These are phyloP conservation scores for Panus rudis DNA, from an alignment of 768 basidiomycete genomes.

Conservation along the genomic window DNA sequence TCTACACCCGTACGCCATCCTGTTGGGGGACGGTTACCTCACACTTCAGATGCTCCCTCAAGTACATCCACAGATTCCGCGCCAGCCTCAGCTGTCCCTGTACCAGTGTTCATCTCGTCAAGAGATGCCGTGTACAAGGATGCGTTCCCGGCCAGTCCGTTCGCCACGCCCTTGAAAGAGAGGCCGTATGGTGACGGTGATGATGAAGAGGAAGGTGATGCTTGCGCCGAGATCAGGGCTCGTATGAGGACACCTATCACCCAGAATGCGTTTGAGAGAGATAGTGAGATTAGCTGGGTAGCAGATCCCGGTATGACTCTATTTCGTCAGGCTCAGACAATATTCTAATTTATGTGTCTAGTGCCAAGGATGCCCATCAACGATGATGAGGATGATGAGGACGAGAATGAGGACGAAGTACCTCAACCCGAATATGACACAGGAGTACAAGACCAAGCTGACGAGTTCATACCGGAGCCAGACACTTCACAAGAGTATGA, in stretches of 20 bases:
- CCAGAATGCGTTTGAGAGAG: conserved; percentile 17
- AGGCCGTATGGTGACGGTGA: conserved; percentile 54
- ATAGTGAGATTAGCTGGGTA: conserved; percentile 68
- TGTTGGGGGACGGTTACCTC: conserved; percentile 31
- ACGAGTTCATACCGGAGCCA: neutral
- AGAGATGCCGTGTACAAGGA: conserved; percentile 47
- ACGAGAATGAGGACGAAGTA: conserved; percentile 47
- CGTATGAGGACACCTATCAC: conserved; percentile 18
- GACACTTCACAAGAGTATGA: neutral
- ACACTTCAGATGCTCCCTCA: conserved; percentile 48
- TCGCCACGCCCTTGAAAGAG: conserved; percentile 65
- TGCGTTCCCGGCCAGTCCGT: conserved; percentile 60
- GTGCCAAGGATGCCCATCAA: conserved; percentile 57
- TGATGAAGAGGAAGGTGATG: conserved; percentile 54
- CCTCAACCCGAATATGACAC: conserved; percentile 22
- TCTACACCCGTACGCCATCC: conserved; percentile 36
- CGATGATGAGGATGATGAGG: conserved; percentile 48
- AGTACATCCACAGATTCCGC: conserved; percentile 37
- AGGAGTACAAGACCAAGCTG: conserved; percentile 5
- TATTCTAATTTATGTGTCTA: conserved; percentile 39
- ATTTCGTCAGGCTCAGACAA: conserved; percentile 7
- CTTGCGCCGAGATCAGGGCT: conserved; percentile 20
- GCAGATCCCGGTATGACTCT: conserved; percentile 61
- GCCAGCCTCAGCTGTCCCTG: conserved; percentile 32
- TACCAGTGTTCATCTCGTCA: conserved; percentile 44